Base-by-base conservation (phyloP, 2,329 filamentous ascomycete species). In the Neoarthrinium moseri region DNA sequence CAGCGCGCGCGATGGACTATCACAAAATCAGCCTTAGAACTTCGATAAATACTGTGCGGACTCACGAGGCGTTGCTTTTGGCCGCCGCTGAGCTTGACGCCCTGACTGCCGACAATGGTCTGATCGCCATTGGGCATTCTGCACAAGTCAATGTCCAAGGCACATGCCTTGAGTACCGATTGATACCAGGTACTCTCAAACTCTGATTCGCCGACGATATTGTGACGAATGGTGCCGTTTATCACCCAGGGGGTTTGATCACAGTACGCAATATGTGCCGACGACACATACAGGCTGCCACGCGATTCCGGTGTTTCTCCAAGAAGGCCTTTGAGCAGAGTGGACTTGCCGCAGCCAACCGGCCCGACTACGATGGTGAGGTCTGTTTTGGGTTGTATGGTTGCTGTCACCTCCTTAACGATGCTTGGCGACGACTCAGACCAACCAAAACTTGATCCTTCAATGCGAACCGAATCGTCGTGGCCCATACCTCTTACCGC, bases 61-160 rank as follows among this genome's bases (percentile, higher is more conserved):
- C 43, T 35, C 36, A 45, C 41, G 26, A 54, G 37, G 22, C 52
- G 50, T 27, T 51, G 47, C 27, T 51, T 52, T 43, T 62, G 59
- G n/a, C 59, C 59, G 37, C 59, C 59, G 13, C 56, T 60, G 18
- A 61, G 48, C 21, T 50, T 54, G 36, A 61, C 51, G 10, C 59
- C 57, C 35, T 56, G 54, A 29, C 53, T 54, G 20, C 57, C 59
- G 41, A 62, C 52, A 13, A 53, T 47, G 2, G 57, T 56, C 29
- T 48, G 45, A 35, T 60, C 57, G 24, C 58, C 57, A 17, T 54
- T 44, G 4, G 54, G 48, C 23, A 62, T 47, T 20, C 29, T 27
- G 6, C 26, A 17, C 29, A 54, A 23, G 42, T 53, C 52, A 18
- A 43, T 22, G 13, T 45, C 22, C 12, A 54, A 36, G 34, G 51